Conservation (phyloP, 176 grass and related monocot species). For the Aegilops speltoides region DNA sequence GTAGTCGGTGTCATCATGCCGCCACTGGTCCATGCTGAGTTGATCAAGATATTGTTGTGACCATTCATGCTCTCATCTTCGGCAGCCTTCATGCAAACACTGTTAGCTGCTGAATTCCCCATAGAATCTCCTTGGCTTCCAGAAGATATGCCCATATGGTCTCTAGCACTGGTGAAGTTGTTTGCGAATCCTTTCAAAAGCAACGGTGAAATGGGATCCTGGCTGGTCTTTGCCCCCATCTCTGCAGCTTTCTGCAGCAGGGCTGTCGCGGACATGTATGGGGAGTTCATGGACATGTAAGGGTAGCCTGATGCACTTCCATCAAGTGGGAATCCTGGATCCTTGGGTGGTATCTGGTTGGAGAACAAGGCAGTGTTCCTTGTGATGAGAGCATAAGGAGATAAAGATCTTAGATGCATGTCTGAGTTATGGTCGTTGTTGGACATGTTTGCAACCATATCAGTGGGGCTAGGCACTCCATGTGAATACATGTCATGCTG, state of each 20-base stretch:
- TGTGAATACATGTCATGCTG: slow-evolving; percentile 50
- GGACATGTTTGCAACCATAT: slow-evolving; percentile 47
- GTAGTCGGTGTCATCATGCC: slow-evolving; percentile 28
- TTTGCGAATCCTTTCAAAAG: slow-evolving; percentile 53
- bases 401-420: slow-evolving; percentile 44
- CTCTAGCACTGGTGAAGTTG: slow-evolving; percentile 35
- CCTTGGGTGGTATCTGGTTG: slow-evolving; percentile 38
- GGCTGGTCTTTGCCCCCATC: slow-evolving; percentile 60
- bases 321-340: slow-evolving; percentile 44
- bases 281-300: slow-evolving; percentile 55
- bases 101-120: slow-evolving; percentile 40
- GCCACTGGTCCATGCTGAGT: slow-evolving; percentile 33
- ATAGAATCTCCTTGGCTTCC: slow-evolving; percentile 44
- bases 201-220: slow-evolving; percentile 64
- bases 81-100: slow-evolving; percentile 22
- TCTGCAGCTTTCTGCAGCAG: slow-evolving; percentile 69
- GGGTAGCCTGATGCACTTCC: slow-evolving; percentile 37
- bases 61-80: slow-evolving; percentile 30
- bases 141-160: slow-evolving; percentile 46
- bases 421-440: slow-evolving; percentile 40
- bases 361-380: slow-evolving; percentile 46
- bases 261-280: slow-evolving; percentile 67
- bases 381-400: slow-evolving; percentile 55
- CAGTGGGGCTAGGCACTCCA: slow-evolving; percentile 38
- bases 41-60: slow-evolving; percentile 35